Evolutionary conservation across 179 eudicot species (phyloP).

Genomic region (Silene vulgaris): DNA sequence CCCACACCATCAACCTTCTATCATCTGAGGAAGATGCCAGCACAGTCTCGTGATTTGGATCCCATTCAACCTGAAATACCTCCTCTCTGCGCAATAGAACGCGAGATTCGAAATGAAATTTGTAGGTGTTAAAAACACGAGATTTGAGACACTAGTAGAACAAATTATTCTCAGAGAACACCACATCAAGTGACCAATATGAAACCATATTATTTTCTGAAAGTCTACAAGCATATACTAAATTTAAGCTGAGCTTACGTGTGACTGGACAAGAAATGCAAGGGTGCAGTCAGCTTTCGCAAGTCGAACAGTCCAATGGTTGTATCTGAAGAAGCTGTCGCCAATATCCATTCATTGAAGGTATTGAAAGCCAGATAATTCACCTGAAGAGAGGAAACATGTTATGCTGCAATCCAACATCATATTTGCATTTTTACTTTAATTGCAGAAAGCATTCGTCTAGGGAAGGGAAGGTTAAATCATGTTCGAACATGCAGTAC

Average conservation of each 20-base stretch:
- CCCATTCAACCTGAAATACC: conserved; percentile 98
- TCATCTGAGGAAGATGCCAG: conserved; percentile 90
- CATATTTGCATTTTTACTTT: not conserved
- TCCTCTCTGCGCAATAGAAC: conserved; percentile 51
- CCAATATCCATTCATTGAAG: conserved; percentile 79
- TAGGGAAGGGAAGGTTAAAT: not conserved
- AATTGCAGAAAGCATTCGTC: conserved; percentile 1
- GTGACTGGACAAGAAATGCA: conserved; percentile 76
- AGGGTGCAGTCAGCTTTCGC: conserved; percentile 62
- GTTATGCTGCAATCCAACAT: not conserved
- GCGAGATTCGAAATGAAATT: not conserved
- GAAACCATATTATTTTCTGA: not conserved
- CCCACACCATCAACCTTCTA: conserved; percentile 98
- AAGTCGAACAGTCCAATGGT: conserved; percentile 83
- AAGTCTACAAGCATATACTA: not conserved
- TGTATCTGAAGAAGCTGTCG: conserved; percentile 92
- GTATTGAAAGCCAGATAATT: conserved; percentile 85
- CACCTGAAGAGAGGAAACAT: conserved; percentile 39
- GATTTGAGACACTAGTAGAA: not conserved
- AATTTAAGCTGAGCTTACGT: conserved; percentile 40
- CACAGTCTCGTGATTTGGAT: conserved; percentile 91
- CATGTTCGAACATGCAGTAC: not conserved
- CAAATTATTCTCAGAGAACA: not conserved
- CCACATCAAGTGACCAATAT: not conserved
- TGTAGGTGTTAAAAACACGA: not conserved